Evolutionary conservation across 2,329 filamentous ascomycete species (phyloP).

Genomic region (Apiospora phragmitis): DNA sequence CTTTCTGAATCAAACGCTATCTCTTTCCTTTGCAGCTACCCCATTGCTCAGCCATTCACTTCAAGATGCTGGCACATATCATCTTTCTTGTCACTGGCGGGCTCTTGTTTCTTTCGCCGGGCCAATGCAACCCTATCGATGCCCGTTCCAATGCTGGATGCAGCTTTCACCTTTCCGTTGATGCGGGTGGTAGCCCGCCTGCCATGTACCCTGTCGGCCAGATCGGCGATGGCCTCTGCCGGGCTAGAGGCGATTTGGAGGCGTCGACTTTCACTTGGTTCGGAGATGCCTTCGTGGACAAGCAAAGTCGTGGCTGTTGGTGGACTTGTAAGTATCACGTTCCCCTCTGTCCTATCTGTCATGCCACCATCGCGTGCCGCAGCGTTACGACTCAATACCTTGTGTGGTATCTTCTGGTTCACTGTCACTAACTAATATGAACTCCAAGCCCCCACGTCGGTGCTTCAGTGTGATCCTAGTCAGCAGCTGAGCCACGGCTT

Average conservation of each 20-base stretch:
- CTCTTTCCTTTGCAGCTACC: not conserved
- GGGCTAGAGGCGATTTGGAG: slow-evolving; percentile 51
- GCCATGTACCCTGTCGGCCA: slow-evolving; percentile 55
- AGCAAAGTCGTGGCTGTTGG: slow-evolving; percentile 60
- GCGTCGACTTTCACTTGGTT: slow-evolving; percentile 56
- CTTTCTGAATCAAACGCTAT: not conserved
- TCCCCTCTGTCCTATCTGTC: not conserved
- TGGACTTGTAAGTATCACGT: slow-evolving; percentile 51
- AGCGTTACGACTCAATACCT: not conserved
- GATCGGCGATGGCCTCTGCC: slow-evolving; percentile 61
- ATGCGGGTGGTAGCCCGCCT: slow-evolving; percentile 41
- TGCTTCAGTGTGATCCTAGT: slow-evolving; percentile 62
- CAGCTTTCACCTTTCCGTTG: slow-evolving; percentile 51
- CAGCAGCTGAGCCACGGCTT: slow-evolving; percentile 55
- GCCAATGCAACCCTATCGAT: slow-evolving; percentile 32
- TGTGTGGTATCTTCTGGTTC: not conserved
- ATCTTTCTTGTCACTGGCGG: slow-evolving; percentile 19
- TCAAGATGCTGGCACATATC: slow-evolving; percentile 25
- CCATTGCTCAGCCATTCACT: slow-evolving; percentile 12
- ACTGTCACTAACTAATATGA: not conserved
- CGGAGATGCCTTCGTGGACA: slow-evolving; percentile 55
- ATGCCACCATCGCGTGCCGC: not conserved
- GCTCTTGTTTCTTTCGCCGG: slow-evolving; percentile 10
- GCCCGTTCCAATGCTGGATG: slow-evolving; percentile 46
- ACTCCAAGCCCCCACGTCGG: slow-evolving; percentile 49